Percentiles rank a stretch among this genome's conserved stretches.
phyloP scores from a whole-genome alignment of 345 rosid species.

The Populus davidiana region DNA sequence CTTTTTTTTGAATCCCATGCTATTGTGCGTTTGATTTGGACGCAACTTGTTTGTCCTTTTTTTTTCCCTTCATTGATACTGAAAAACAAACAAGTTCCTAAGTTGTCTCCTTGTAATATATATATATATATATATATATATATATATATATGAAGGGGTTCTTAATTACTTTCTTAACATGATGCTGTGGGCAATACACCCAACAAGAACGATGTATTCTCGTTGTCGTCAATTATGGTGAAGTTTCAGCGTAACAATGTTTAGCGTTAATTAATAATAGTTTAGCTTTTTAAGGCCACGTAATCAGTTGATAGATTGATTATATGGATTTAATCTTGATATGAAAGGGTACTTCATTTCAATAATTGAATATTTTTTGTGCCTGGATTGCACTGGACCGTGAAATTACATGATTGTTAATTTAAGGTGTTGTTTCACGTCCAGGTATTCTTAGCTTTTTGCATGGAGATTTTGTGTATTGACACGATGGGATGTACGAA shows the following conservation, averaged over 20 bases:
- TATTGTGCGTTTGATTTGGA: neutral
- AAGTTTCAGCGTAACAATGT: neutral
- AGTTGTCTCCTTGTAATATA: neutral
- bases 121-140: too few species aligned
- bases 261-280: neutral
- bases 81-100: neutral
- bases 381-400: neutral
- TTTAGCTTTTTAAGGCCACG: neutral
- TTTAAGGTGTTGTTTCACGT: neutral
- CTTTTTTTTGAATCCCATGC: neutral
- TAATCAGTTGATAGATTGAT: neutral
- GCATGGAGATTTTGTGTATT: neutral
- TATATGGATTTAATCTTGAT: neutral
- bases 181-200: neutral
- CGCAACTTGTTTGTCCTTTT: neutral
- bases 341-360: neutral
- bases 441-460: too few species aligned
- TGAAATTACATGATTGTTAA: neutral
- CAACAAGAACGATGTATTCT: too few species aligned
- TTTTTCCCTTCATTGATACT: neutral
- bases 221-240: neutral
- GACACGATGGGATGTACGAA: neutral
- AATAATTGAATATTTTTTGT: neutral
- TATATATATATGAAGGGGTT: too few species aligned
- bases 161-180: too few species aligned